Evolutionary conservation across 345 rosid genomes (phyloP), one percentile per base, ranked within the genome.

Genomic region (Eucalyptus cladocalyx): DNA sequence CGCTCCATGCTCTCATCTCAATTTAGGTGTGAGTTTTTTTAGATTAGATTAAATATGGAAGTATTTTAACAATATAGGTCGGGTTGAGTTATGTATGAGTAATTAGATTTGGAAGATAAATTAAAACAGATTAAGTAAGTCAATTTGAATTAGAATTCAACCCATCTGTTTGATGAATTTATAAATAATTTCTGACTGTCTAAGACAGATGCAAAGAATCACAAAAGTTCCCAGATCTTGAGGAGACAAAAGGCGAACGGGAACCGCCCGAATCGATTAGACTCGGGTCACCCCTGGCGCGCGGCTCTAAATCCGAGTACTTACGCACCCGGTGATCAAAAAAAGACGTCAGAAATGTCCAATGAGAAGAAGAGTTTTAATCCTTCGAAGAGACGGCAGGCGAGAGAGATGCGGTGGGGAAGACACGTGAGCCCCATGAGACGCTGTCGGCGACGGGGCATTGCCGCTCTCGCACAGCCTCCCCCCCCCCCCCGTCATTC

Each of bases 121-220:
- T 56, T 4, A 56, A 56, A 56, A 56, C 1, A 13, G 62, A 9
- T 10, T 56, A 56, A 56, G 2, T 0, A 56, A 56, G 58, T 56
- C 0, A 24, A 56, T 56, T 56, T 21, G 58, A 21, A 8, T 21
- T 0, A 53, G 58, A 17, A 53, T 53, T 2, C 26, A 0, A 53
- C 9, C 26, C 11, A 53, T 8, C 0, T 4, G 24, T 56, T 1
- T 24, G 30, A 56, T 56, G 62, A 26, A 26, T 24, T 11, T 56
- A 56, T 0, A 28, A 62, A 28, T 62, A 14, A 28, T 28, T 12
- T 26, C 32, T 26, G 15, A 4, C 12, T 21, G 21, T 17, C 9
- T 2, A 9, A 6, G 14, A 18, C 34, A 34, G 81, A 34, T 37
- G 4, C 45, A 72, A 40, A 3, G 81, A 10, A 72, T 37, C 47